Evolutionary conservation across 148 eudicot species (phyloP).

Genomic region (Spergularia marina): DNA sequence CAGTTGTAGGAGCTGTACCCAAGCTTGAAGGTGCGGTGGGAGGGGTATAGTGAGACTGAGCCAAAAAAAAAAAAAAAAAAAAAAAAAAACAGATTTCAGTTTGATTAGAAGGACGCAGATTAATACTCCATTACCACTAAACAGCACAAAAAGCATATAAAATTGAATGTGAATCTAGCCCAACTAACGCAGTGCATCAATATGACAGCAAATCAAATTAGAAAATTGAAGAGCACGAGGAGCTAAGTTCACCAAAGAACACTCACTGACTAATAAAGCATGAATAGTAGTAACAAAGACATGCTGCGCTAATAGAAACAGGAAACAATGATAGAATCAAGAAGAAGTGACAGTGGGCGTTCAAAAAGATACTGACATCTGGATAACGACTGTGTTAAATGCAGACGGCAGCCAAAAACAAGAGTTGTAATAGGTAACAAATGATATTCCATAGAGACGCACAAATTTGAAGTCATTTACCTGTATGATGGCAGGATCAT

Average conservation of each 20-base stretch:
- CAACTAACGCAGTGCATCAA: neutral
- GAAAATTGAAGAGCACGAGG: neutral
- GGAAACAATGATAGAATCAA: neutral
- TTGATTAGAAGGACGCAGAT: neutral
- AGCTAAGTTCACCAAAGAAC: neutral
- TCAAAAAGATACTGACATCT: too few species aligned
- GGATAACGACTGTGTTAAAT: too few species aligned
- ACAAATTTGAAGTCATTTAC: slow-evolving; percentile 19
- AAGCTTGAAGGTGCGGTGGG: slow-evolving; percentile 29
- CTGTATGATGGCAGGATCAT: slow-evolving; percentile 73
- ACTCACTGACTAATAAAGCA: neutral
- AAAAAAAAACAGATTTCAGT: neutral
- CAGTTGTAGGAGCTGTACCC: slow-evolving; percentile 17
- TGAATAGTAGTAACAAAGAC: neutral
- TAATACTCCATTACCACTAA: neutral
- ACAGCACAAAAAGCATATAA: neutral
- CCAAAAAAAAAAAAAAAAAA: slow-evolving; percentile 4
- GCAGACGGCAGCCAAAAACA: too few species aligned
- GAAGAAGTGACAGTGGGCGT: neutral
- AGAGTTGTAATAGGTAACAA: too few species aligned
- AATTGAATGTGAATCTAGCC: neutral
- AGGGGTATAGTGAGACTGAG: slow-evolving; percentile 43
- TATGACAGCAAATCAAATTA: neutral
- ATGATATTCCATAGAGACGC: neutral
- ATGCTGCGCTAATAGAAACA: neutral